These are phyloP conservation scores for Cryphonectria carpinicola DNA, from an alignment of 2,329 filamentous ascomycete genomes.

Conservation along the genomic window DNA sequence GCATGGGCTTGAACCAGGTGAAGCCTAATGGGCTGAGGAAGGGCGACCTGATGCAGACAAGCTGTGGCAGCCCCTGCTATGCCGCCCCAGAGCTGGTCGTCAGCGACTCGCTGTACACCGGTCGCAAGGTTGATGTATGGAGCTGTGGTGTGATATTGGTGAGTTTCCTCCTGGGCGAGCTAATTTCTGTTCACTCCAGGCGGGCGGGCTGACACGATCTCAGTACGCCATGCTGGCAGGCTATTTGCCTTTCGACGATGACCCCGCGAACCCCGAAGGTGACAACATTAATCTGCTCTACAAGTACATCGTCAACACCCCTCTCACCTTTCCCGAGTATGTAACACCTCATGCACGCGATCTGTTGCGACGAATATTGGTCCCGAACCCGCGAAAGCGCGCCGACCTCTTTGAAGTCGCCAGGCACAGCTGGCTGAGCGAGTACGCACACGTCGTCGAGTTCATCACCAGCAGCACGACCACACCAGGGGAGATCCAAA, in stretches of 20 bases:
- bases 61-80: conserved; percentile 97
- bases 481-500: conserved; percentile 81
- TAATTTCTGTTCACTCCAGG: not conserved
- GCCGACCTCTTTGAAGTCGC: conserved; percentile 97
- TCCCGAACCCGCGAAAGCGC: conserved; percentile 91
- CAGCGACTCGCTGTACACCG: conserved; percentile 95
- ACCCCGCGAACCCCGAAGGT: conserved; percentile 96
- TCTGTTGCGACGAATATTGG: conserved; percentile 87
- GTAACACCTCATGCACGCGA: conserved; percentile 96
- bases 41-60: conserved; percentile 98
- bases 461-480: conserved; percentile 97
- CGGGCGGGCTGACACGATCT: conserved; percentile 24
- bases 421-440: conserved; percentile 95
- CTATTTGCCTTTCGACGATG: conserved; percentile 96
- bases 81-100: conserved; percentile 96
- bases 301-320: conserved; percentile 98
- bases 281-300: conserved; percentile 99
- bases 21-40: conserved; percentile 76
- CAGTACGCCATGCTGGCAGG: conserved; percentile 99
- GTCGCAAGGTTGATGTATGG: conserved; percentile 98
- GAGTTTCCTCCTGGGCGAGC: conserved; percentile 45
- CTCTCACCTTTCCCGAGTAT: conserved; percentile 97
- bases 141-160: conserved; percentile 98
- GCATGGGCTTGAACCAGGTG: conserved; percentile 79
- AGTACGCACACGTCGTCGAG: conserved; percentile 94